Percentiles rank a stretch among this genome's conserved stretches.
These are phyloP conservation scores for Suaeda aralocaspica DNA, from an alignment of 148 eudicot species.

Conservation along the genomic window DNA sequence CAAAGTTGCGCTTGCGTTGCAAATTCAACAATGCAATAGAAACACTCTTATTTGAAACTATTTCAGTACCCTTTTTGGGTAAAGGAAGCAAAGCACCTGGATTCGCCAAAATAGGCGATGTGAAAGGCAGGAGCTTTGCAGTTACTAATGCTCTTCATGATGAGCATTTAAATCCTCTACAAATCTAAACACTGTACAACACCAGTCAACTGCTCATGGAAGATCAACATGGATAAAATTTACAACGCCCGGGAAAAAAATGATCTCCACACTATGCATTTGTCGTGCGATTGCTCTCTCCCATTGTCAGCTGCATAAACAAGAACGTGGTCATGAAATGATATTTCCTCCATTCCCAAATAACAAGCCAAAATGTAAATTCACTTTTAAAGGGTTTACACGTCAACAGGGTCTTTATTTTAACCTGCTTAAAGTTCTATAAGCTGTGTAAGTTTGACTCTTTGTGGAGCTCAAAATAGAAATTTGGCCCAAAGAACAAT, in stretches of 20 bases:
- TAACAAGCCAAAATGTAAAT: not conserved
- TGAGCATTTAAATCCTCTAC: constrained; percentile 5
- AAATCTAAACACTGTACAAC: constrained; percentile 20
- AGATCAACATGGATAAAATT: not conserved
- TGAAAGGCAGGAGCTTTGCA: constrained; percentile 8
- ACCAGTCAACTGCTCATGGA: constrained; percentile 13
- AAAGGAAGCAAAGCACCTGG: not conserved
- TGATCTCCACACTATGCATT: constrained; percentile 11
- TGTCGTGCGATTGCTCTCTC: constrained; percentile 9
- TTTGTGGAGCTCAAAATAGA: too few relatives aligned
- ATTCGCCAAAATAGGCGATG: not conserved
- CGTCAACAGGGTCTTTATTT: too few relatives aligned
- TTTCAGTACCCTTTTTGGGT: not conserved
- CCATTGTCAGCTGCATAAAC: constrained; percentile 26
- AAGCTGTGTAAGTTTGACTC: too few relatives aligned
- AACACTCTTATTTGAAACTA: not conserved
- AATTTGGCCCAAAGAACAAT: too few relatives aligned
- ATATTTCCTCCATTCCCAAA: not conserved
- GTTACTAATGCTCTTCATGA: not conserved
- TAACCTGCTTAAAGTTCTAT: too few relatives aligned
- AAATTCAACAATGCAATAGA: not conserved
- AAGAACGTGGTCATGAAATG: not conserved
- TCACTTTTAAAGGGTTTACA: not conserved
- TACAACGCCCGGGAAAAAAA: constrained; percentile 15
- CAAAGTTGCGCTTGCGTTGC: not conserved